phyloP scores from a whole-genome alignment of 2,329 filamentous ascomycete genomes.

The Chrysosporium keratinophilum region DNA sequence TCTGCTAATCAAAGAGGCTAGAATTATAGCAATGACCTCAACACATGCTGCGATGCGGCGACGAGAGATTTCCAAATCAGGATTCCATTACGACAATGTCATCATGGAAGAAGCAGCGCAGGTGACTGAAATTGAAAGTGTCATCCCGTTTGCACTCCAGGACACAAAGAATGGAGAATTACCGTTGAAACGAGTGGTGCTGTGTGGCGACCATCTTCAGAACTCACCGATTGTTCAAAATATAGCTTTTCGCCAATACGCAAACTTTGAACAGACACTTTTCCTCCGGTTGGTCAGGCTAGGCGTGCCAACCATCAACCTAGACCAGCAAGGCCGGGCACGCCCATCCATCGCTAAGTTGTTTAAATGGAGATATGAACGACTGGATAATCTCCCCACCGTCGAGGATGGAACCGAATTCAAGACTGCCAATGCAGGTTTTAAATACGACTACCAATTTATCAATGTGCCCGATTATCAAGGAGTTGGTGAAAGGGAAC shows the following conservation, averaged over 20 bases:
- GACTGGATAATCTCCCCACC: constrained; percentile 65
- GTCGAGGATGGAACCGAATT: constrained; percentile 63
- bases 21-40: constrained; percentile 96
- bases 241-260: constrained; percentile 84
- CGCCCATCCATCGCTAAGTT: constrained; percentile 76
- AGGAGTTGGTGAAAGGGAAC: constrained; percentile 75
- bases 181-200: constrained; percentile 72
- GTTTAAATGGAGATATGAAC: constrained; percentile 86
- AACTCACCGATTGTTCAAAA: constrained; percentile 96
- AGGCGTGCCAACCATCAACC: constrained; percentile 78
- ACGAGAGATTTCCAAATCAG: constrained; percentile 79
- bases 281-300: constrained; percentile 85
- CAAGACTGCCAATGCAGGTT: constrained; percentile 73
- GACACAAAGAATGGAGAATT: constrained; percentile 62
- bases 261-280: constrained; percentile 89
- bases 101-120: constrained; percentile 98
- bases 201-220: constrained; percentile 92
- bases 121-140: constrained; percentile 94
- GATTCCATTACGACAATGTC: constrained; percentile 95
- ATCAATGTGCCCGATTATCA: constrained; percentile 93
- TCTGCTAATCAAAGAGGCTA: constrained; percentile 86
- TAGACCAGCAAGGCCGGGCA: constrained; percentile 89
- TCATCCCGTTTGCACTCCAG: constrained; percentile 89
- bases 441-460: constrained; percentile 92
- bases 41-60: constrained; percentile 94